These are phyloP conservation scores for Exophiala calicioides DNA, from an alignment of 2,329 filamentous ascomycete species.

Conservation along the genomic window DNA sequence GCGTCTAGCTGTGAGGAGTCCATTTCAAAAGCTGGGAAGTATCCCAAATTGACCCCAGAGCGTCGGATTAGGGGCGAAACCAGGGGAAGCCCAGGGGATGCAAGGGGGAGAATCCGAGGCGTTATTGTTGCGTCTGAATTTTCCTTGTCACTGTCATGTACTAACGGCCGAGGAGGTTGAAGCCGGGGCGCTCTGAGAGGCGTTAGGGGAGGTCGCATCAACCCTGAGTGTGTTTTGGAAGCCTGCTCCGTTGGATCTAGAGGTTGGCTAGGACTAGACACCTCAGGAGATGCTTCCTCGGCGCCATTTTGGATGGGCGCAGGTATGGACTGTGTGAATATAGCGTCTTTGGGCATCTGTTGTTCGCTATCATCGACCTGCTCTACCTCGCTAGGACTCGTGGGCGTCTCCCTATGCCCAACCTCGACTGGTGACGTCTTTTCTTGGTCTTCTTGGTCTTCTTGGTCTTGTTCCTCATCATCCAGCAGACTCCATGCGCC, in stretches of 20 bases:
- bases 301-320: too few species aligned
- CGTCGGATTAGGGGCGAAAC: conserved; percentile 41
- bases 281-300: background rate
- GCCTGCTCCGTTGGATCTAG: background rate
- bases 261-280: background rate
- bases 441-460: conserved; percentile 1
- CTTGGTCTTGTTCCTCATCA: conserved; percentile 29
- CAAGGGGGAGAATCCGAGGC: conserved; percentile 41
- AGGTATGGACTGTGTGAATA: too few species aligned
- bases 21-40: conserved; percentile 35
- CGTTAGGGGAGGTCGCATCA: conserved; percentile 24
- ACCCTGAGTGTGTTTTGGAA: conserved; percentile 1
- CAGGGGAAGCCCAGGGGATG: conserved; percentile 42
- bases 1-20: conserved; percentile 27
- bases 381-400: too few species aligned
- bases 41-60: conserved; percentile 32
- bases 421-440: too few species aligned
- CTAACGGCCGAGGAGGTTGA: background rate
- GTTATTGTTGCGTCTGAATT: conserved; percentile 24
- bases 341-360: too few species aligned
- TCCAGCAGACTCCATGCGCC: conserved; percentile 74
- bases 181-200: conserved; percentile 8
- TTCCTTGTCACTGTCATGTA: background rate
- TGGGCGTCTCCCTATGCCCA: too few species aligned
- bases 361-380: too few species aligned